These are phyloP conservation scores for Clonostachys solani DNA, from an alignment of 2,329 filamentous ascomycete genomes.

Conservation along the genomic window DNA sequence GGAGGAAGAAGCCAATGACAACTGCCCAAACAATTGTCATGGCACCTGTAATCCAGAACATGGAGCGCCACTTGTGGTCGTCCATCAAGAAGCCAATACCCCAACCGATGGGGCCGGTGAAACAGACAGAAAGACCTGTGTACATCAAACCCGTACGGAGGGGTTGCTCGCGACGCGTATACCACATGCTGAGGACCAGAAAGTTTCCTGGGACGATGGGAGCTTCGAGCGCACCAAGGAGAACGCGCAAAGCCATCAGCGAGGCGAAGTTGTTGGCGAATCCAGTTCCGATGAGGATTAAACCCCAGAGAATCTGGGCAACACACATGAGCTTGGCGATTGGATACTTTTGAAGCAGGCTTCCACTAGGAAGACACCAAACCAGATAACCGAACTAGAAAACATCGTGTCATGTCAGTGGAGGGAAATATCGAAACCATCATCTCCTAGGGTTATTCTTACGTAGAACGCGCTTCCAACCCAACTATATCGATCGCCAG, in stretches of 20 bases:
- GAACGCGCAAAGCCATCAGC: background rate
- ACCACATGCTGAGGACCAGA: slow-evolving; percentile 11
- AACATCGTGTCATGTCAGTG: slow-evolving; percentile 1
- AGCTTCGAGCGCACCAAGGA: background rate
- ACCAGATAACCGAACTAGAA: slow-evolving; percentile 1
- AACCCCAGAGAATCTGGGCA: slow-evolving; percentile 1
- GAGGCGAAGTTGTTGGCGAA: slow-evolving; percentile 1
- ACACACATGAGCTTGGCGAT: background rate
- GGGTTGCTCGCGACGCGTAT: slow-evolving; percentile 1
- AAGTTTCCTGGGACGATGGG: slow-evolving; percentile 9
- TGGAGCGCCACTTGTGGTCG: slow-evolving; percentile 8
- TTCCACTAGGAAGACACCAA: background rate
- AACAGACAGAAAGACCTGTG: slow-evolving; percentile 11
- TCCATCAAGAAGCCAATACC: slow-evolving; percentile 8
- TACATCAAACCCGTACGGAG: slow-evolving; percentile 14
- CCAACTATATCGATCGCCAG: slow-evolving; percentile 17
- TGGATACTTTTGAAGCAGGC: slow-evolving; percentile 1
- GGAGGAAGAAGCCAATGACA: slow-evolving; percentile 47
- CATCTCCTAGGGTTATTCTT: slow-evolving; percentile 5
- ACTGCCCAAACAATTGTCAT: slow-evolving; percentile 40
- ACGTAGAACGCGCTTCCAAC: slow-evolving; percentile 17
- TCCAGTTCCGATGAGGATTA: slow-evolving; percentile 1
- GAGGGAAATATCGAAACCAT: slow-evolving; percentile 21
- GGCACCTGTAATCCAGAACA: slow-evolving; percentile 15
- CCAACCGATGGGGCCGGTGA: slow-evolving; percentile 13